Conservation (phyloP, 2,329 filamentous ascomycete species). For the Lachnellula willkommii region DNA sequence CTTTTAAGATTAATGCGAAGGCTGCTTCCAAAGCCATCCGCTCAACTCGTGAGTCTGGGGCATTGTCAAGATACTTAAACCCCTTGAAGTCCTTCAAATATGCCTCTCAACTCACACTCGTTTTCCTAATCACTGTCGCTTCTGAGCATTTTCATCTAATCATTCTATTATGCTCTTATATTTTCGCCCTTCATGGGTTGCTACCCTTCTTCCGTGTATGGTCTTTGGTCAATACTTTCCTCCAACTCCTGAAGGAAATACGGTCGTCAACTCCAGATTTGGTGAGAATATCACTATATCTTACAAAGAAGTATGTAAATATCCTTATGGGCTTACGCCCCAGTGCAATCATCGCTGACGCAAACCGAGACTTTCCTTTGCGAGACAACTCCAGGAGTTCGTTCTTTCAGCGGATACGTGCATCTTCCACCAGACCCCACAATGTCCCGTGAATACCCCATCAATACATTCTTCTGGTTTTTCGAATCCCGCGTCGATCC, state of each 20-base stretch:
- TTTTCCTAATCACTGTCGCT: no score
- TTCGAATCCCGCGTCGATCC: conserved; percentile 40
- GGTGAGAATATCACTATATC: conserved; percentile 35
- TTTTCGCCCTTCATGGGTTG: no score
- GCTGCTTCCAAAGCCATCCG: no score
- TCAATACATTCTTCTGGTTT: conserved; percentile 37
- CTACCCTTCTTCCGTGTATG: neutral
- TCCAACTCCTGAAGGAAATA: conserved; percentile 32
- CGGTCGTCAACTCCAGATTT: conserved; percentile 33
- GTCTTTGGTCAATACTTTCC: conserved; percentile 28
- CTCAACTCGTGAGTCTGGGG: no score
- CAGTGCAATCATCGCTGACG: neutral
- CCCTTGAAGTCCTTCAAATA: no score
- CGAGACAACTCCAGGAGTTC: conserved; percentile 13
- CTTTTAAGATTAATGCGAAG: no score
- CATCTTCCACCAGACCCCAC: conserved; percentile 5
- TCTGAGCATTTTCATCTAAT: no score
- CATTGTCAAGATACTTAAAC: no score
- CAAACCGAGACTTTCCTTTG: conserved; percentile 1
- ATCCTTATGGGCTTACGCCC: neutral
- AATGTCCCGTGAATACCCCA: conserved; percentile 5
- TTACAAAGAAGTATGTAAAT: conserved; percentile 35
- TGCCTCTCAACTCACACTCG: no score
- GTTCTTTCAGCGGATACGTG: conserved; percentile 12
- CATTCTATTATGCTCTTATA: no score